Conservation (phyloP, 306 rosid species). For the Corylus americana region DNA sequence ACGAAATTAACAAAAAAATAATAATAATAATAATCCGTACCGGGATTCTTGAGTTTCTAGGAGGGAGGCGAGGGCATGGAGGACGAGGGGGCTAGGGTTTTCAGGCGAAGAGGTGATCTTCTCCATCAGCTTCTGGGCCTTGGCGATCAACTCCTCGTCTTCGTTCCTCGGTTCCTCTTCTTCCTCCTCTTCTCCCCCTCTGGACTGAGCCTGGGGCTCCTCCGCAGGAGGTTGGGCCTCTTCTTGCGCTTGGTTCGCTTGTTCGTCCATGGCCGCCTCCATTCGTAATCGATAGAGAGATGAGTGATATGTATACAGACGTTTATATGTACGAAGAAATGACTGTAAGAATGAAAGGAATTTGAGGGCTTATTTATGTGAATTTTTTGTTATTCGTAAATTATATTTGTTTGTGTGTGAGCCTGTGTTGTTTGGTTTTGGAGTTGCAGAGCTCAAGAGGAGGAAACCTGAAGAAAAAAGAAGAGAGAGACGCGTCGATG, state of each 20-base stretch:
- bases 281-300: neutral
- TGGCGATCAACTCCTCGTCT: conserved; percentile 67
- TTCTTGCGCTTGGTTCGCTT: conserved; percentile 35
- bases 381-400: neutral
- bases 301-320: neutral
- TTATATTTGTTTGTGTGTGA: neutral
- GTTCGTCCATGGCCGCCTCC: conserved; percentile 59
- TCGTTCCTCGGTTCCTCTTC: conserved; percentile 76
- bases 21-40: conserved; percentile 24
- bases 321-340: neutral
- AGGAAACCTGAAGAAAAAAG: neutral
- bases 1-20: neutral
- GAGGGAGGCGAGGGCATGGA: conserved; percentile 86
- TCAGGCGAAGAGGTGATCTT: conserved; percentile 70
- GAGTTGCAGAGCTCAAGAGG: conserved; percentile 17
- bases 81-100: conserved; percentile 68
- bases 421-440: neutral
- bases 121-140: conserved; percentile 83
- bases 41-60: conserved; percentile 76
- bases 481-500: no score
- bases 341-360: neutral
- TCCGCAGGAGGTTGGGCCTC: conserved; percentile 36
- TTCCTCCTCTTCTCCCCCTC: conserved; percentile 44
- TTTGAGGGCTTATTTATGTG: conserved; percentile 2
- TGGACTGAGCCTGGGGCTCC: conserved; percentile 37